Evolutionary conservation across 371 early-diverging fungal genomes (phyloP).

Genomic region (Fennellomyces sp.): DNA sequence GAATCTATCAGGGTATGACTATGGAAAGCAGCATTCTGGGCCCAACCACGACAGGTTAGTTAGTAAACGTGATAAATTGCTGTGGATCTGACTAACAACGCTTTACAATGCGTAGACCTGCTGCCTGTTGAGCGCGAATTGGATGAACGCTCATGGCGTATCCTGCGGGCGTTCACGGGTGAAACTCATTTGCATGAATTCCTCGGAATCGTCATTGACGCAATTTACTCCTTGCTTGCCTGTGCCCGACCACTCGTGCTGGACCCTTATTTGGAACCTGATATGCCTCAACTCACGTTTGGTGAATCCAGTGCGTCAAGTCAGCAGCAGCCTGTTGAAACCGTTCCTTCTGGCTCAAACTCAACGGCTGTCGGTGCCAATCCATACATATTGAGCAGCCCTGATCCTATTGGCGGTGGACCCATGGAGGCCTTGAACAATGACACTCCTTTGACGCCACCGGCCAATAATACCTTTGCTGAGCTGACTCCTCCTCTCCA

Average conservation of each 20-base stretch:
- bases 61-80: too few relatives aligned
- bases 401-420: not conserved
- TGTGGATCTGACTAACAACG: not conserved
- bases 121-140: not conserved
- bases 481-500: too few relatives aligned
- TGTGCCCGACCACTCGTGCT: not conserved
- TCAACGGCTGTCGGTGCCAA: not conserved
- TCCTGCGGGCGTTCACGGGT: conserved; percentile 2
- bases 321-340: not conserved
- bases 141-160: not conserved
- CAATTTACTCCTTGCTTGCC: not conserved
- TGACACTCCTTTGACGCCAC: not conserved
- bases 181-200: not conserved
- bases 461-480: too few relatives aligned
- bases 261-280: not conserved
- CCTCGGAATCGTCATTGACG: not conserved
- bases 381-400: not conserved
- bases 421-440: not conserved
- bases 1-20: conserved; percentile 4
- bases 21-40: not conserved
- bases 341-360: not conserved
- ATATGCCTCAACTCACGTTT: not conserved
- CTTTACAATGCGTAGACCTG: not conserved
- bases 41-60: not conserved
- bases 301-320: not conserved